phyloP scores from a whole-genome alignment of 2,329 filamentous ascomycete species.

The Fusarium poae region DNA sequence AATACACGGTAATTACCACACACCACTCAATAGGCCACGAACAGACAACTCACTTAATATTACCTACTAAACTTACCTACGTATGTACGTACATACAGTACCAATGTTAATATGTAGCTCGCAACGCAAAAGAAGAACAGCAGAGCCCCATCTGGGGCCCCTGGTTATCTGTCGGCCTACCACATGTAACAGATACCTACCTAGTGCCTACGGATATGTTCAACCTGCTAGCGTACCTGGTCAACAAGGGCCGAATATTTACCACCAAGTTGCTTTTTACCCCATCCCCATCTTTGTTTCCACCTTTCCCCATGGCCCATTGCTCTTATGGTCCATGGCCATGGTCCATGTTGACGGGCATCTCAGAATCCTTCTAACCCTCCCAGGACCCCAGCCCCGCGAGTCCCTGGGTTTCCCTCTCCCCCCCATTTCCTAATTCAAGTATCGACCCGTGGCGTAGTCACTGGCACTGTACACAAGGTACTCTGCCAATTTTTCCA shows the following conservation, averaged over 20 bases:
- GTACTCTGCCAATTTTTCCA: constrained; percentile 1
- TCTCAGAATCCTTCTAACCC: constrained; percentile 38
- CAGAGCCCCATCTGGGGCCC: constrained; percentile 47
- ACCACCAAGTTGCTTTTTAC: constrained; percentile 33
- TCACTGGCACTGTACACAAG: constrained; percentile 26
- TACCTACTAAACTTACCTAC: not conserved
- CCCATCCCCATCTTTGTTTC: constrained; percentile 40
- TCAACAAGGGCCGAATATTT: constrained; percentile 40
- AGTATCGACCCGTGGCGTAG: constrained; percentile 30
- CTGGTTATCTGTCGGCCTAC: constrained; percentile 40
- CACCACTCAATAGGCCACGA: not conserved
- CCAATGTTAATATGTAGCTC: not conserved
- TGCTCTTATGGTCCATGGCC: not conserved
- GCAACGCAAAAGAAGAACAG: constrained; percentile 35
- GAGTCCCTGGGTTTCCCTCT: constrained; percentile 33
- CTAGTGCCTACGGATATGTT: not conserved
- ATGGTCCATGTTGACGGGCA: constrained; percentile 11
- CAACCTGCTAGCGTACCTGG: not conserved
- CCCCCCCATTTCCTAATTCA: constrained; percentile 31
- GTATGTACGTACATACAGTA: not conserved
- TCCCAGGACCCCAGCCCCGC: constrained; percentile 40
- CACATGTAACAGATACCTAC: constrained; percentile 41
- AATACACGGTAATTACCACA: not conserved
- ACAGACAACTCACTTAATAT: not conserved
- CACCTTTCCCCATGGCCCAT: constrained; percentile 23